Evolutionary conservation across 2,329 filamentous ascomycete genomes (phyloP), one percentile per base, ranked within the genome.

Genomic region (Venturia asperata): DNA sequence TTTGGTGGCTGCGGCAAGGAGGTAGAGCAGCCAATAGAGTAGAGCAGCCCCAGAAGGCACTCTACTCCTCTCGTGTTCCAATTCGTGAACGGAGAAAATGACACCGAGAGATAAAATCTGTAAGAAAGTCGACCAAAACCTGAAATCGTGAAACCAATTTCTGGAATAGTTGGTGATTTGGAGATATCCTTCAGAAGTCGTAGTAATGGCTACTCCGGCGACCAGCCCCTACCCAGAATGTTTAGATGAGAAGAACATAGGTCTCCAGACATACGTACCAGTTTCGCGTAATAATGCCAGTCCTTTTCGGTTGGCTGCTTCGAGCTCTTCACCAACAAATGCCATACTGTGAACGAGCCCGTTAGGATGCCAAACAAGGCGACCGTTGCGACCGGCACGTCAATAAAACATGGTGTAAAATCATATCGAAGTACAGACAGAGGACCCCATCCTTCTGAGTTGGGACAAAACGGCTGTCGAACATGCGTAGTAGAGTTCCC

Each of bases 281-380:
- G 9, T 60, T 64, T 64, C 9, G 63, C 34, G 49, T 64, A 64
- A 42, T 64, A 64, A 27, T 64, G 63, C 63, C 63, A 64, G 63
- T 64, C 63, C 39, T 61, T 64, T 27, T 41, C 30, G 5, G 63
- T 64, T 17, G 49, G 49, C 34, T 64, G 63, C n/a, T 61, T 64
- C 13, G 63, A 64, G 15, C 27, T 42, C 34, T n/a, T 41, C 5
- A 13, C 61, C 24, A 64, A 41, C 49, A 64, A 19, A 3, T 24
- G 37, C 63, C 63, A 64, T 39, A 64, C 27, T 37, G 63, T 64
- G 49, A 43, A 60, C 17, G 34, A 11, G 21, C 63, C 63, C 2
- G 52, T 45, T 5, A 64, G 19, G 10, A 60, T 42, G 10, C 63
- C 63, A 42, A 64, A 64, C 34, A 43, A 49, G 9, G 63, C 47